Conservation (phyloP, 1,139 yeast genomes). For the Groenewaldozyma sp. region DNA sequence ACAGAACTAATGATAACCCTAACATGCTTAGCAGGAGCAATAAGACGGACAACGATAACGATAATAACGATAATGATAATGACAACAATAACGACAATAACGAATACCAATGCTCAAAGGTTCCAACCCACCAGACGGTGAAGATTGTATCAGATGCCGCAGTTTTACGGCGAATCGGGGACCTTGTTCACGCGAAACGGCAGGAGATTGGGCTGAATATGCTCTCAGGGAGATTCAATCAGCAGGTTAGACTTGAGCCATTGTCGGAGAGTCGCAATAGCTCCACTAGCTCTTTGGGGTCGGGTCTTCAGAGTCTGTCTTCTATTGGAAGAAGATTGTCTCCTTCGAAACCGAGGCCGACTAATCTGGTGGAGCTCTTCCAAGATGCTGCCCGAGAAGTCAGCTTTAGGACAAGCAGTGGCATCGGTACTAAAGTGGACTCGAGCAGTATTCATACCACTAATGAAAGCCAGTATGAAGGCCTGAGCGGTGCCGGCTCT, state of each 20-base stretch:
- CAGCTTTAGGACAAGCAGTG: not conserved
- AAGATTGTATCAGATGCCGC: too few relatives aligned
- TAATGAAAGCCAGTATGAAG: too few relatives aligned
- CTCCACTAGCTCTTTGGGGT: not conserved
- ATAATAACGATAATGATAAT: not conserved
- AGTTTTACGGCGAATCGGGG: conserved; percentile 1
- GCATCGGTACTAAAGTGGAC: too few relatives aligned
- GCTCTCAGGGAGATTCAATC: not conserved
- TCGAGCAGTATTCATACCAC: too few relatives aligned
- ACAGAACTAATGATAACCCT: not conserved
- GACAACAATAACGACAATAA: not conserved
- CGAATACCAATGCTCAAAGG: not conserved
- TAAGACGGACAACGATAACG: not conserved
- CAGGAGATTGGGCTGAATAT: conserved; percentile 5
- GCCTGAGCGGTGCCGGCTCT: not conserved
- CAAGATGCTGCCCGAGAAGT: not conserved
- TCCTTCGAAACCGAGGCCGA: not conserved
- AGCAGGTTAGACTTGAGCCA: not conserved
- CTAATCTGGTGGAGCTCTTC: not conserved
- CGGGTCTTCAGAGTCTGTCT: not conserved
- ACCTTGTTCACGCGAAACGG: conserved; percentile 5
- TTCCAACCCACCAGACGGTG: too few relatives aligned
- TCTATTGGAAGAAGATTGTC: too few relatives aligned
- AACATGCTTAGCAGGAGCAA: not conserved
- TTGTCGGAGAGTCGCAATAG: not conserved